Evolutionary conservation across 805 yeast genomes (phyloP).

Genomic region (Wickerhamiella spandovensis): DNA sequence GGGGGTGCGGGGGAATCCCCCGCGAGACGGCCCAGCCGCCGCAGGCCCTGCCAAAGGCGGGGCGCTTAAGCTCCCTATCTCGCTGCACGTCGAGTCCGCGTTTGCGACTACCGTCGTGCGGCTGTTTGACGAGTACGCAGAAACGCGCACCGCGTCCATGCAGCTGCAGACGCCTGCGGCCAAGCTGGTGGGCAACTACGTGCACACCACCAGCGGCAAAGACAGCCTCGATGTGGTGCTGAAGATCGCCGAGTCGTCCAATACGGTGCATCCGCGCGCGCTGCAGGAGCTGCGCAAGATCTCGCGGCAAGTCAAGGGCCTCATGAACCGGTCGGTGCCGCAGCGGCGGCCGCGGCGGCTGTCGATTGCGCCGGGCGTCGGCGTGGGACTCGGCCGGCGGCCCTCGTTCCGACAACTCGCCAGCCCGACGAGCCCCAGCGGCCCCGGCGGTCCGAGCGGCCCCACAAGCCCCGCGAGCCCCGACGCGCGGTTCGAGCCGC

Average conservation of each 20-base stretch:
- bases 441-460: too few species aligned
- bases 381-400: not conserved
- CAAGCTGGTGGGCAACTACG: conserved; percentile 41
- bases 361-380: not conserved
- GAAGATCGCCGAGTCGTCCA: conserved; percentile 55
- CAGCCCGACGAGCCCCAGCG: not conserved
- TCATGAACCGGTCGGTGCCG: not conserved
- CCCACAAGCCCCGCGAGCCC: too few species aligned
- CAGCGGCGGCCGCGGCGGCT: not conserved
- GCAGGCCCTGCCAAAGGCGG: too few species aligned
- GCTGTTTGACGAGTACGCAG: conserved; percentile 17
- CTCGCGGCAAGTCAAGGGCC: conserved; percentile 24
- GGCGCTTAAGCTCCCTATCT: conserved; percentile 1
- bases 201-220: conserved; percentile 25
- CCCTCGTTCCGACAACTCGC: not conserved
- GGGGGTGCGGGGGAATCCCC: too few species aligned
- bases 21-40: too few species aligned
- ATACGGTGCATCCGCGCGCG: conserved; percentile 56
- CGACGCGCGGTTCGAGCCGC: not conserved
- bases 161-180: conserved; percentile 67
- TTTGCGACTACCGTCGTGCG: conserved; percentile 13
- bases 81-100: conserved; percentile 1
- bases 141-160: conserved; percentile 23
- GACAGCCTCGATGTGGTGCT: conserved; percentile 32
- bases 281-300: conserved; percentile 44